Evolutionary conservation across 352 stramenopile genomes (phyloP), one percentile per base, ranked within the genome.

Genomic region (Phytophthora pinifolia): DNA sequence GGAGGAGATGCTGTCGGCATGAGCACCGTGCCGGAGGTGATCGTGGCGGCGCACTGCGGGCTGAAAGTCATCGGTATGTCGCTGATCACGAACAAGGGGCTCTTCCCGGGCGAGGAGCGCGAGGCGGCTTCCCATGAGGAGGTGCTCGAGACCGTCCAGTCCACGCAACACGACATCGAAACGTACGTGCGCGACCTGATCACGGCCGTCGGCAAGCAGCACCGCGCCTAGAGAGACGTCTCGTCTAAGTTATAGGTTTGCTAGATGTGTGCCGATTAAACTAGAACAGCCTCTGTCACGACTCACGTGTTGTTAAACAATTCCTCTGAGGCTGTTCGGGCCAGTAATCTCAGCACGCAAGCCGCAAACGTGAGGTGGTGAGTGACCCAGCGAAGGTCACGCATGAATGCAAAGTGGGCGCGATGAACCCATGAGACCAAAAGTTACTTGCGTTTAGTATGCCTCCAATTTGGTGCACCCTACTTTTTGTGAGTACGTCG

Each of bases 11-110:
- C 88, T 15, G 96, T 99, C 2, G 96, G 96, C 13, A 99, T 99
- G 96, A 96, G 78, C 54, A 99, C 96, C 0, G 88, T 98, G 14
- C 96, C 96, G 0, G 97, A 99, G 65, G 90, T 98, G 37, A 90
- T 98, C n/a, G 94, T 97, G 15, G 95, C 96, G 2, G 80, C 87
- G 46, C 96, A 99, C 71, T 97, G 89, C 46, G 94, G 93, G 7
- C 85, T 99, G 52, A 86, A 95, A 62, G 92, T 99, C 10, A 74
- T 99, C 34, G 96, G 90, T n/a, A 61, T 99, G 27, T 98, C 87
- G 42, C 67, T 99, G 20, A 98, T 99, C 64, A 99, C 96, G 17
- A 99, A 99, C 74, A 89, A 88, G 58, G 80, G 83, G 29, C 82
- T 95, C 31, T 93, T 86, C 62, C 83, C 84, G 9, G 91, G 88